These are phyloP conservation scores for Citrus mangshanensis DNA, from an alignment of 345 rosid species.

Conservation along the genomic window DNA sequence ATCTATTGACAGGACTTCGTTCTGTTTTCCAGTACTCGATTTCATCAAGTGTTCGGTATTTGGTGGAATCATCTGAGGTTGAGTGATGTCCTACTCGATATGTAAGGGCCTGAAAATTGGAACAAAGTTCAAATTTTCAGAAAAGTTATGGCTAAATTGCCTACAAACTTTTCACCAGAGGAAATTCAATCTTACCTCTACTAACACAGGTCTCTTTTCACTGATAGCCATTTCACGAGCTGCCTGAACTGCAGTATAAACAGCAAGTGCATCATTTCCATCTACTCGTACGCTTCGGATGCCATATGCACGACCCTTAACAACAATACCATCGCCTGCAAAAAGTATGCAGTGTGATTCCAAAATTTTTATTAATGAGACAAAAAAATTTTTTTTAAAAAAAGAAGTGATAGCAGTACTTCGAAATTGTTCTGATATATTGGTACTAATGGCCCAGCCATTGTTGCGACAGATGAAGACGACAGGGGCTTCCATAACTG, in stretches of 20 bases:
- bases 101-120: constrained; percentile 45
- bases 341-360: background rate
- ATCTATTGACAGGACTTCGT: constrained; percentile 66
- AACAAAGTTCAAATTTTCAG: background rate
- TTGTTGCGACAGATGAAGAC: constrained; percentile 79
- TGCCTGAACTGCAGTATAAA: constrained; percentile 48
- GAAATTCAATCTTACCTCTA: constrained; percentile 47
- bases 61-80: constrained; percentile 86
- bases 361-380: background rate
- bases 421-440: constrained; percentile 65
- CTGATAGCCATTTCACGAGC: constrained; percentile 67
- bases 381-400: background rate
- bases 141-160: background rate
- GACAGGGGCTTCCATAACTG: constrained; percentile 72
- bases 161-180: background rate
- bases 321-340: constrained; percentile 78
- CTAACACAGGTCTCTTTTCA: constrained; percentile 59
- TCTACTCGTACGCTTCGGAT: constrained; percentile 79
- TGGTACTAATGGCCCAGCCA: constrained; percentile 91
- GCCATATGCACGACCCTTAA: constrained; percentile 76
- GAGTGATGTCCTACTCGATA: constrained; percentile 87
- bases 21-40: constrained; percentile 66
- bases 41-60: constrained; percentile 55
- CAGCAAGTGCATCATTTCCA: constrained; percentile 81
- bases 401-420: constrained; percentile 33